These are phyloP conservation scores for Fusarium palustre DNA, from an alignment of 2,329 filamentous ascomycete genomes.

Conservation along the genomic window DNA sequence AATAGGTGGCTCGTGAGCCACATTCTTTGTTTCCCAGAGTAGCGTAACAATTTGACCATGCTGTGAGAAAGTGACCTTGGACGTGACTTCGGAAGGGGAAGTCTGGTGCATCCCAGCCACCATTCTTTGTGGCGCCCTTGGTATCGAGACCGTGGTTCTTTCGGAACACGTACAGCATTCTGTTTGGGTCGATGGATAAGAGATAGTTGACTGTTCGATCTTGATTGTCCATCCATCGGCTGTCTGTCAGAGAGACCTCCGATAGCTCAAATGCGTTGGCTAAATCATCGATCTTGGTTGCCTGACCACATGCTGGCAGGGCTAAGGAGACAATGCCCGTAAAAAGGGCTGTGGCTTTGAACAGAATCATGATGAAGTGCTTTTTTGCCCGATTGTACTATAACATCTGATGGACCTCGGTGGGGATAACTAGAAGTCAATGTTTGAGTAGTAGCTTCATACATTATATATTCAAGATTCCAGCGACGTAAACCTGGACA, in stretches of 20 bases:
- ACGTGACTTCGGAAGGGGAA: slow-evolving; percentile 65
- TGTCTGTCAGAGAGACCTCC: slow-evolving; percentile 28
- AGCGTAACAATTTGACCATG: slow-evolving; percentile 63
- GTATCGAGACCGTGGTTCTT: slow-evolving; percentile 48
- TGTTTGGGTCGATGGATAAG: slow-evolving; percentile 20
- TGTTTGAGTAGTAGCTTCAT: slow-evolving; percentile 3
- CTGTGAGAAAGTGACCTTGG: slow-evolving; percentile 64
- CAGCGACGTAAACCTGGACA: neutral
- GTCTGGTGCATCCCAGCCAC: slow-evolving; percentile 65
- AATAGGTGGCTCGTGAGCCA: slow-evolving; percentile 58
- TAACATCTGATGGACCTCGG: neutral
- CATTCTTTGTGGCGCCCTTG: slow-evolving; percentile 58
- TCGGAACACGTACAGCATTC: slow-evolving; percentile 32
- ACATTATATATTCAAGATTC: no score
- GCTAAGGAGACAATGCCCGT: slow-evolving; percentile 6
- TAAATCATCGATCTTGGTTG: slow-evolving; percentile 7
- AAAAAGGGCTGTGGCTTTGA: slow-evolving; percentile 15
- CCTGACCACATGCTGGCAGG: neutral
- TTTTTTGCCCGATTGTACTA: neutral
- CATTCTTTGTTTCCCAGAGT: slow-evolving; percentile 57
- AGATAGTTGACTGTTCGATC: slow-evolving; percentile 33
- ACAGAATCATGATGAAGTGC: slow-evolving; percentile 11
- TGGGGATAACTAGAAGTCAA: neutral
- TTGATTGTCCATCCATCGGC: slow-evolving; percentile 39
- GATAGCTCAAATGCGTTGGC: slow-evolving; percentile 23